A percentile compares a stretch with the other conserved stretches of the same genome.
phyloP scores from a whole-genome alignment of 2,329 filamentous ascomycete genomes.

The Fusarium longipes region DNA sequence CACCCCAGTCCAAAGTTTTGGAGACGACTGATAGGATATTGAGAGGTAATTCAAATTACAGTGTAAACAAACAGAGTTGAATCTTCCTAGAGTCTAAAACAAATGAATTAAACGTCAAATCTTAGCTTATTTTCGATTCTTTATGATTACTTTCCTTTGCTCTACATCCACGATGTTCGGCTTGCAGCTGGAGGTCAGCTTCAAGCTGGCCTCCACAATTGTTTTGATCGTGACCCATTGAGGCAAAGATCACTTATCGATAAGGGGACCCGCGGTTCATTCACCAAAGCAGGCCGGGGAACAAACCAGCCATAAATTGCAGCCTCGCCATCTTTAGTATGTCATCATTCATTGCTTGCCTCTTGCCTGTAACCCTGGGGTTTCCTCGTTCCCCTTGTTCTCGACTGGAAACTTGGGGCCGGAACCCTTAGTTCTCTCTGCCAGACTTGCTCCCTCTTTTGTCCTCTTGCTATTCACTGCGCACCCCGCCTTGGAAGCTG shows the following conservation, averaged over 20 bases:
- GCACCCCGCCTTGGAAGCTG: conserved; percentile 24
- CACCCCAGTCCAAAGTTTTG: not conserved
- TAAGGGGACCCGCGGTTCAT: conserved; percentile 34
- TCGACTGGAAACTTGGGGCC: conserved; percentile 28
- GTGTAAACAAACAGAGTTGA: not conserved
- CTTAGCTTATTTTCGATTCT: not conserved
- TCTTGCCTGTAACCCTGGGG: conserved; percentile 27
- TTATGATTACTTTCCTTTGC: not conserved
- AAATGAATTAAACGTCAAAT: no score
- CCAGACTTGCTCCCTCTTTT: not conserved
- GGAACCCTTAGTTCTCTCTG: not conserved
- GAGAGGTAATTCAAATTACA: no score
- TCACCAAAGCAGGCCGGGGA: conserved; percentile 14
- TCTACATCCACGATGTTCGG: not conserved
- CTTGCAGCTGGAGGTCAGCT: not conserved
- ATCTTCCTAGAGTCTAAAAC: not conserved
- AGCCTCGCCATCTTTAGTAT: conserved; percentile 43
- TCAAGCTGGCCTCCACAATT: conserved; percentile 6
- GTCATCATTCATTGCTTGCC: conserved; percentile 37
- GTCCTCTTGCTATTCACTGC: conserved; percentile 6
- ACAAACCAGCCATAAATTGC: conserved; percentile 41
- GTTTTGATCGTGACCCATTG: conserved; percentile 23
- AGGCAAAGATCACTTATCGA: conserved; percentile 31
- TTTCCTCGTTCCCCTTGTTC: conserved; percentile 21
- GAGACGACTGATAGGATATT: not conserved